Conservation (phyloP, 306 rosid species). For the Citrullus colocynthis region DNA sequence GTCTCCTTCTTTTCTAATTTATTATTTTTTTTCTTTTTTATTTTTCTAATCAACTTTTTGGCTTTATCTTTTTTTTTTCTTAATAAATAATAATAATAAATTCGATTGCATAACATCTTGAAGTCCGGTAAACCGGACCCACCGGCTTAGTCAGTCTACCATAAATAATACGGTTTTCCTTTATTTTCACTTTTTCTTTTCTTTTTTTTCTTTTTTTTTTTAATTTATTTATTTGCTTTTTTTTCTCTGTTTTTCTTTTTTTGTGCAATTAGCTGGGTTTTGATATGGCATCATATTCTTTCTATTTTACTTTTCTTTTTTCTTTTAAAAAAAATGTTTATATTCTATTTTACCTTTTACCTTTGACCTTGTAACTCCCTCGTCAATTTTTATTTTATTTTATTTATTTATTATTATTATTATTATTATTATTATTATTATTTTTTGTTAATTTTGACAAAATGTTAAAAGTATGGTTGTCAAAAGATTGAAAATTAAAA, state of each 20-base stretch:
- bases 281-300: background rate
- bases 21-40: background rate
- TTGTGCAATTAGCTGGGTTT: background rate
- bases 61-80: background rate
- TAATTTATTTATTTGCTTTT: too few relatives aligned
- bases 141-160: slow-evolving; percentile 27
- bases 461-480: too few relatives aligned
- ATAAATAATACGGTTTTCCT: slow-evolving; percentile 1
- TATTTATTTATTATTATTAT: too few relatives aligned
- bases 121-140: slow-evolving; percentile 59
- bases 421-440: too few relatives aligned
- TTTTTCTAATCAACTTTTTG: background rate
- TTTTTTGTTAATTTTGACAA: too few relatives aligned
- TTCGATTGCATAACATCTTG: slow-evolving; percentile 29
- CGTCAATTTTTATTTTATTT: too few relatives aligned
- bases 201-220: background rate
- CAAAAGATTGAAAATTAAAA: too few relatives aligned
- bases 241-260: background rate
- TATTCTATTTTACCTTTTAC: background rate
- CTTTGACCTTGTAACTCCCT: background rate
- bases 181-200: background rate
- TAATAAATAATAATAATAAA: background rate
- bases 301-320: background rate
- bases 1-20: slow-evolving; percentile 14
- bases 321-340: background rate